Conservation (phyloP, 2,329 filamentous ascomycete species). For the Sporothrix schenckii region DNA sequence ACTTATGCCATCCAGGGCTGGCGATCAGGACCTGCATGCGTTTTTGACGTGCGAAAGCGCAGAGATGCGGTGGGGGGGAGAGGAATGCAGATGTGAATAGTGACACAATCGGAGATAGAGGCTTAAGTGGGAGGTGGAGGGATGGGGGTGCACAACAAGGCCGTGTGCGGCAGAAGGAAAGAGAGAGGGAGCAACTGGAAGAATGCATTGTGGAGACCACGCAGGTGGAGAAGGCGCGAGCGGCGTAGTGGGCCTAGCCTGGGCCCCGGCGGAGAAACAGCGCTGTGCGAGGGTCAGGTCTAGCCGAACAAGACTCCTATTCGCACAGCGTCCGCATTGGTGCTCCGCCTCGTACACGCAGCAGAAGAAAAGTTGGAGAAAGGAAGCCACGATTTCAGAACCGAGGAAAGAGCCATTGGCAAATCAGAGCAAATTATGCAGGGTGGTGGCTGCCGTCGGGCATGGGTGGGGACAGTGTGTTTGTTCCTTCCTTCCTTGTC, state of each 20-base stretch:
- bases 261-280: not conserved
- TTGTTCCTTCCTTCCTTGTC: slow-evolving; percentile 9
- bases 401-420: slow-evolving; percentile 25
- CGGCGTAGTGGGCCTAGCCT: slow-evolving; percentile 3
- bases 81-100: slow-evolving; percentile 9
- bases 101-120: slow-evolving; percentile 1
- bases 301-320: slow-evolving; percentile 4
- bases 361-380: slow-evolving; percentile 10
- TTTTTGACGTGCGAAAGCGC: not conserved
- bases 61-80: not conserved
- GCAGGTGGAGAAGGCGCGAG: slow-evolving; percentile 14
- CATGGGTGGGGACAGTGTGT: not conserved
- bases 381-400: not conserved
- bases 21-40: slow-evolving; percentile 23
- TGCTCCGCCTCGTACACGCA: not conserved
- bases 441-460: slow-evolving; percentile 11
- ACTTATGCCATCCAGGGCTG: slow-evolving; percentile 2
- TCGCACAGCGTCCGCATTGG: not conserved
- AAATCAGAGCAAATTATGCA: slow-evolving; percentile 21
- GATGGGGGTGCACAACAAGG: not conserved
- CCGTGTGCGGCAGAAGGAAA: not conserved
- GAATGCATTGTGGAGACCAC: slow-evolving; percentile 9
- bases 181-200: not conserved
- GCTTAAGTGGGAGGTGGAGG: not conserved
- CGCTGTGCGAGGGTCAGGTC: slow-evolving; percentile 2